These are phyloP conservation scores for Penicillium hesseltinei DNA, from an alignment of 2,329 filamentous ascomycete genomes.

Conservation along the genomic window DNA sequence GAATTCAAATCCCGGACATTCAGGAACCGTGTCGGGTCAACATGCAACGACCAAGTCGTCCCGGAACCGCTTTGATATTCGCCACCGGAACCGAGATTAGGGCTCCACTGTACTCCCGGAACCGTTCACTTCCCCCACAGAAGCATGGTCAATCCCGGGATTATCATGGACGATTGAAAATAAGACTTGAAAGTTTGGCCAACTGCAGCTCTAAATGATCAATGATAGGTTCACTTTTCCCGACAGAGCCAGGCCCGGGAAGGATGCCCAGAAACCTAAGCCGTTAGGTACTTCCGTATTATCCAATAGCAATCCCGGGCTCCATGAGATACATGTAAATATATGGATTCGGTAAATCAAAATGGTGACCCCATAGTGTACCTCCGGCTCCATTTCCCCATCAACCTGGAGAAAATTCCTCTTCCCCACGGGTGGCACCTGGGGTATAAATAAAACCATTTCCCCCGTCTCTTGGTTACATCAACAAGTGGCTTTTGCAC, in stretches of 20 bases:
- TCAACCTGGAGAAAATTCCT: constrained; percentile 13
- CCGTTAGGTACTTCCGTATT: neutral
- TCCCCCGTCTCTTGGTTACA: neutral
- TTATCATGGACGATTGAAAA: neutral
- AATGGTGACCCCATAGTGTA: neutral
- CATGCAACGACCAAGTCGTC: neutral
- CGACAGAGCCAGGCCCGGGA: neutral
- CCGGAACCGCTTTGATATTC: constrained; percentile 2
- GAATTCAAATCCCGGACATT: neutral
- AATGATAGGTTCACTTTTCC: neutral
- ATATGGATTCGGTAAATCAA: neutral
- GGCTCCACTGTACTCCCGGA: constrained; percentile 1
- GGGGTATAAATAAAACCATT: constrained; percentile 20
- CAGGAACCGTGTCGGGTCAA: neutral
- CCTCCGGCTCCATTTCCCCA: neutral
- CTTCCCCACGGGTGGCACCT: constrained; percentile 13
- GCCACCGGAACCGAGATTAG: constrained; percentile 7
- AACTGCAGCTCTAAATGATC: neutral
- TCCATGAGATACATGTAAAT: neutral
- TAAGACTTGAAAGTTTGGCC: neutral
- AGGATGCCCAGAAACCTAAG: neutral
- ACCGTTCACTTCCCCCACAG: neutral
- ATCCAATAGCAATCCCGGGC: neutral
- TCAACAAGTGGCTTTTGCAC: neutral
- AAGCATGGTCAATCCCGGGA: neutral